These are phyloP conservation scores for Cymodocea nodosa DNA, from an alignment of 116 monocot species.

Conservation along the genomic window DNA sequence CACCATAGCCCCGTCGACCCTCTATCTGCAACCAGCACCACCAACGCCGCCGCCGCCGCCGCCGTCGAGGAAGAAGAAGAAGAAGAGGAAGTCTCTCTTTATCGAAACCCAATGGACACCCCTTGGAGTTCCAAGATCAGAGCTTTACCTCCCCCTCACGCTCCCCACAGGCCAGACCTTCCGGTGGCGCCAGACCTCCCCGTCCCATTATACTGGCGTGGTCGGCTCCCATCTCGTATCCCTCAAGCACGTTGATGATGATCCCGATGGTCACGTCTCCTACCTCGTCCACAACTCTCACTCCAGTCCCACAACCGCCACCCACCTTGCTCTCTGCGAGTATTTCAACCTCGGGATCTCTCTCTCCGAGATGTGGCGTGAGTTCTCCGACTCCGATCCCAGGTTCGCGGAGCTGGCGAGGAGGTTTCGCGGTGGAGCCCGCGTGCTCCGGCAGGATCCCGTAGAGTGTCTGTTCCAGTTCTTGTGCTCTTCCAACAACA, in stretches of 20 bases:
- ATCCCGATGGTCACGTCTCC: constrained; percentile 24
- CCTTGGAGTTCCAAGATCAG: constrained; percentile 38
- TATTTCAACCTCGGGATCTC: constrained; percentile 65
- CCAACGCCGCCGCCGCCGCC: neutral
- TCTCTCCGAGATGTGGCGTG: constrained; percentile 53
- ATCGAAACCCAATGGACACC: constrained; percentile 27
- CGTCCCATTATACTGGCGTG: constrained; percentile 58
- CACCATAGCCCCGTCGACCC: neutral
- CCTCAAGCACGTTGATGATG: constrained; percentile 34
- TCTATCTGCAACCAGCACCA: constrained; percentile 1
- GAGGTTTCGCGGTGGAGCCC: constrained; percentile 52
- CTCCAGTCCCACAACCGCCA: constrained; percentile 6
- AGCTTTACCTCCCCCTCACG: constrained; percentile 73
- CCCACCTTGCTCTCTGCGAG: constrained; percentile 31
- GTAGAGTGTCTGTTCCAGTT: constrained; percentile 93
- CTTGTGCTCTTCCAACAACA: constrained; percentile 91
- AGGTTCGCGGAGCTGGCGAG: constrained; percentile 58
- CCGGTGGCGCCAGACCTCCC: constrained; percentile 63
- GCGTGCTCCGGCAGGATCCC: constrained; percentile 85
- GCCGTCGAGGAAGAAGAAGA: neutral
- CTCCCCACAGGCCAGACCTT: constrained; percentile 93
- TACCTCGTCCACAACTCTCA: constrained; percentile 31
- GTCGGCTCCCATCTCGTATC: constrained; percentile 68
- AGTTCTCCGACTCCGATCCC: constrained; percentile 40
- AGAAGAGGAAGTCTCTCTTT: constrained; percentile 19